Evolutionary conservation across 1,284 basidiomycete species (phyloP), one percentile per base, ranked within the genome.

Genomic region (Vanrija sp.): DNA sequence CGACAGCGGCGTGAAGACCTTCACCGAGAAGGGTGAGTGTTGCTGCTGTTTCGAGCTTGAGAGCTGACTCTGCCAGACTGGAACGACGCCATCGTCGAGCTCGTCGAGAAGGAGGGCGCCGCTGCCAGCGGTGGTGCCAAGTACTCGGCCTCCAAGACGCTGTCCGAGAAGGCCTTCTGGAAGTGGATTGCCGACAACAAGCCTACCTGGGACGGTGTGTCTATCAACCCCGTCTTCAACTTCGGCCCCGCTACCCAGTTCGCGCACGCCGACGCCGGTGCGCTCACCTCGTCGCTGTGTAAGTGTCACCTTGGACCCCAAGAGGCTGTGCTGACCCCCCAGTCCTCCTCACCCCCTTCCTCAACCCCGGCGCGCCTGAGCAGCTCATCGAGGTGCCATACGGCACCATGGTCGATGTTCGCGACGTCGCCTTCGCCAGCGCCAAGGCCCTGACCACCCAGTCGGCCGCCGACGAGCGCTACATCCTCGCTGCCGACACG

Each of bases 121-220:
- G 16, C 6, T 20, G 45, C 45, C 15, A 3, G 19, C 12, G 35
- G 27, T 20, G 22, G n/a, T 19, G 18, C 15, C 45, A 47, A 47
- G 45, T 47, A 47, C 45, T 7, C 5, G 6, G 45, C 35, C 2
- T 24, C 20, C 14, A 47, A 47, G 37, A 25, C 24, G 2, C 14
- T 47, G 6, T 31, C 35, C 2, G 45, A 47, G 45, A 19, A 15
- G 20, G 19, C 25, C 31, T 38, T 47, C 45, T 47, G 45, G 45
- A 37, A 54, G 18, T 70, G 65, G 41, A 43, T 61, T 25, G 36
- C 49, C 25, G 22, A 36, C 23, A 24, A 45, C 44, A 31, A 45
- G 25, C n/a, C 16, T 14, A n/a, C n/a, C 18, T 45, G 27, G 20
- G 44, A 45, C 44, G 44, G 15, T 14, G 25, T 35, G 4, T 12